Percentiles rank a stretch among this genome's conserved stretches.
Conservation (phyloP, 192 early-diverging fungal species). For the Kappamyces sp. region DNA sequence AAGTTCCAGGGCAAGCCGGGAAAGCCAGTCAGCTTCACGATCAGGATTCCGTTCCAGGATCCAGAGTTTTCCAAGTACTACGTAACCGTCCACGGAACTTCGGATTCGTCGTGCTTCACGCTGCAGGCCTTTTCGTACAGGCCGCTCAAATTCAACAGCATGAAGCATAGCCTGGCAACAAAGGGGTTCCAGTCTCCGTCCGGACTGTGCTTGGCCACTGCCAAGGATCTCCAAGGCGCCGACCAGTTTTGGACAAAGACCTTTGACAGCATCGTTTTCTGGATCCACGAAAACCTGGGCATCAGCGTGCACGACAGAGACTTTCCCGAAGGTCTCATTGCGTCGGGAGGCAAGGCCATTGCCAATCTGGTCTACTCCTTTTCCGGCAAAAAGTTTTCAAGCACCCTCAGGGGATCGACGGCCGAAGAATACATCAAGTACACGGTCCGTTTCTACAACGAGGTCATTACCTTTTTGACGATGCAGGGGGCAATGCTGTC, state of each 20-base stretch:
- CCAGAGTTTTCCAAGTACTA: slow-evolving; percentile 27
- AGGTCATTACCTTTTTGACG: slow-evolving; percentile 28
- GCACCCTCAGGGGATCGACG: not conserved
- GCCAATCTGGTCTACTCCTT: slow-evolving; percentile 37
- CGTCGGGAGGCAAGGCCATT: slow-evolving; percentile 24
- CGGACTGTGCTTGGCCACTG: slow-evolving; percentile 33
- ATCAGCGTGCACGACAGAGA: slow-evolving; percentile 2
- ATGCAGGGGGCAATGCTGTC: slow-evolving; percentile 34
- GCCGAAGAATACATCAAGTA: slow-evolving; percentile 25
- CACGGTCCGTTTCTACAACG: slow-evolving; percentile 22
- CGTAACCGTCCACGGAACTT: slow-evolving; percentile 41
- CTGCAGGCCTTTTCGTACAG: slow-evolving; percentile 26
- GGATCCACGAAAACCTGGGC: slow-evolving; percentile 38
- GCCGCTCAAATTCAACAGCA: not conserved
- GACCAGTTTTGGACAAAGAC: slow-evolving; percentile 15
- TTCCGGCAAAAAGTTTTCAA: slow-evolving; percentile 29
- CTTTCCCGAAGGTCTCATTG: slow-evolving; percentile 24
- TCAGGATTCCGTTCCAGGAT: slow-evolving; percentile 35
- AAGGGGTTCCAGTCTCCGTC: slow-evolving; percentile 24
- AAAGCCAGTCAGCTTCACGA: slow-evolving; percentile 38
- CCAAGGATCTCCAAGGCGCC: slow-evolving; percentile 12
- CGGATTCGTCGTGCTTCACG: slow-evolving; percentile 30
- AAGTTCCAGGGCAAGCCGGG: slow-evolving; percentile 22
- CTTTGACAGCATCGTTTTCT: slow-evolving; percentile 29
- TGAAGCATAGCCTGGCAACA: not conserved